Conservation (phyloP, 768 basidiomycete species). For the Tulasnella sp. region DNA sequence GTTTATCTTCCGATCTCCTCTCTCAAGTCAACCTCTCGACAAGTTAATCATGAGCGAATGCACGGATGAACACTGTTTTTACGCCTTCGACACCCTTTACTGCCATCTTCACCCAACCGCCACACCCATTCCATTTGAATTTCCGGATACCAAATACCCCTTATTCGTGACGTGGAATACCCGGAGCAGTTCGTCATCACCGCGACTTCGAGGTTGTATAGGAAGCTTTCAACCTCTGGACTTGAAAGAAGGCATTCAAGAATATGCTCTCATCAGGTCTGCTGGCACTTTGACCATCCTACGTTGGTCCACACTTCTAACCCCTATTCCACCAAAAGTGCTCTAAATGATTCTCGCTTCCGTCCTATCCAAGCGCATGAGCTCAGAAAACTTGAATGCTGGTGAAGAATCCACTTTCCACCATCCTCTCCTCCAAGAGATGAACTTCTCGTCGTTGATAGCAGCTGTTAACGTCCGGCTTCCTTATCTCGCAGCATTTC, state of each 20-base stretch:
- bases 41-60: constrained; percentile 29
- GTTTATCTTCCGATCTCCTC: neutral
- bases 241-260: constrained; percentile 63
- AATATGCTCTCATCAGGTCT: constrained; percentile 75
- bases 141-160: constrained; percentile 30
- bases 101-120: constrained; percentile 40
- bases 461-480: neutral
- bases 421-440: neutral
- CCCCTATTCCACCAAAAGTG: constrained; percentile 31
- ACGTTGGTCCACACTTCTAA: neutral
- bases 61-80: constrained; percentile 62
- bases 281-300: neutral
- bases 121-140: neutral
- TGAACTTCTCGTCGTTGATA: constrained; percentile 6
- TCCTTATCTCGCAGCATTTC: constrained; percentile 50
- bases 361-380: constrained; percentile 62
- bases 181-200: constrained; percentile 39
- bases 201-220: constrained; percentile 82
- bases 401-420: constrained; percentile 33
- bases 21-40: neutral
- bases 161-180: constrained; percentile 97
- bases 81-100: constrained; percentile 72
- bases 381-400: constrained; percentile 72
- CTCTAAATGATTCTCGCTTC: constrained; percentile 82
- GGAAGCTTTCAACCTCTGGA: constrained; percentile 77